These are phyloP conservation scores for Punica granatum DNA, from an alignment of 345 rosid genomes.

Conservation along the genomic window DNA sequence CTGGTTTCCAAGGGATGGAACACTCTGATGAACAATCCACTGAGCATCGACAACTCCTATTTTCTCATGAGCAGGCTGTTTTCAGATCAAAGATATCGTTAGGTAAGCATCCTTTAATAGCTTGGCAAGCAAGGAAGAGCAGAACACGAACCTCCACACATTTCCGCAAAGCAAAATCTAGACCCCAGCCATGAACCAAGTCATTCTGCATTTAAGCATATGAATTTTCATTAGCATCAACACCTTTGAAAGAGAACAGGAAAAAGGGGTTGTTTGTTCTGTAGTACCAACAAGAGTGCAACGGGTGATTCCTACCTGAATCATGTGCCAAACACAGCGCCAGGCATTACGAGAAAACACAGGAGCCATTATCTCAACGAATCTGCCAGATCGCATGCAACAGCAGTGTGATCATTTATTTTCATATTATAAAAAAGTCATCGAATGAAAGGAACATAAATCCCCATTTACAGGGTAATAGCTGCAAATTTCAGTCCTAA, in stretches of 20 bases:
- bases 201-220: conserved; percentile 37
- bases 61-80: conserved; percentile 64
- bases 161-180: conserved; percentile 49
- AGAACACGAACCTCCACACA: conserved; percentile 38
- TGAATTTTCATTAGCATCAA: background rate
- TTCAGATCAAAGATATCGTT: conserved; percentile 3
- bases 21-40: conserved; percentile 50
- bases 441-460: background rate
- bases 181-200: conserved; percentile 66
- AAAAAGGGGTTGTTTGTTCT: background rate
- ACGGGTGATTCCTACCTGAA: conserved; percentile 44
- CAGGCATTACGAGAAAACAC: conserved; percentile 91
- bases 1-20: conserved; percentile 60
- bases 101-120: background rate
- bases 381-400: conserved; percentile 33
- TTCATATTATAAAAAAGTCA: conserved; percentile 1
- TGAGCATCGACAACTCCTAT: conserved; percentile 58
- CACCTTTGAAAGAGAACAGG: background rate
- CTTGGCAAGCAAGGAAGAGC: background rate
- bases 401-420: background rate
- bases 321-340: conserved; percentile 97
- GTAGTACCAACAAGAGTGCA: background rate
- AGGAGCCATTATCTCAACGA: conserved; percentile 97
- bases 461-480: background rate
- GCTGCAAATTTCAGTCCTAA: background rate